phyloP scores from a whole-genome alignment of 495 filamentous ascomycete genomes.

The Talaromyces liani region DNA sequence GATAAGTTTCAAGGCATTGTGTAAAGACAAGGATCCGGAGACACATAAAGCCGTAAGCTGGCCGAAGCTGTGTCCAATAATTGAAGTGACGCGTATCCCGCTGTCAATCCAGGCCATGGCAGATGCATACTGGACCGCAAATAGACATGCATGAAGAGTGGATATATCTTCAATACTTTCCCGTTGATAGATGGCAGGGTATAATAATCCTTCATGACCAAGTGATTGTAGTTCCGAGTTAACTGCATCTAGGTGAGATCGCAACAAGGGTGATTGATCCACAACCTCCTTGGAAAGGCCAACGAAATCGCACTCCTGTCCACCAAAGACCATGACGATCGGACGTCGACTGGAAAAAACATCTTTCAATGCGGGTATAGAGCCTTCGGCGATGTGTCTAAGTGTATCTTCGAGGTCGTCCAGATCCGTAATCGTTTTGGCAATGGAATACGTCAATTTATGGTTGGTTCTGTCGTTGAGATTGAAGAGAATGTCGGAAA shows the following conservation, averaged over 20 bases:
- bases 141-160: slow-evolving; percentile 30
- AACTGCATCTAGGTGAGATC: slow-evolving; percentile 30
- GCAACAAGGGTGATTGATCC: neutral
- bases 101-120: slow-evolving; percentile 32
- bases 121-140: slow-evolving; percentile 32
- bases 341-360: slow-evolving; percentile 16
- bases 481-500: slow-evolving; percentile 14
- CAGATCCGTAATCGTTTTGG: slow-evolving; percentile 10
- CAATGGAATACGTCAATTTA: slow-evolving; percentile 3
- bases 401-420: slow-evolving; percentile 6
- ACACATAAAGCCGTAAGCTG: slow-evolving; percentile 31
- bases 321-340: neutral
- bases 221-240: slow-evolving; percentile 24
- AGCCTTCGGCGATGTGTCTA: neutral
- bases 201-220: slow-evolving; percentile 32
- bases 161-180: slow-evolving; percentile 29
- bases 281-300: neutral
- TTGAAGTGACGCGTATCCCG: slow-evolving; percentile 20
- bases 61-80: slow-evolving; percentile 39
- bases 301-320: neutral
- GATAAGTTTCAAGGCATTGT: slow-evolving; percentile 33
- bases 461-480: slow-evolving; percentile 13
- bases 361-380: neutral
- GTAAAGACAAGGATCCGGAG: slow-evolving; percentile 25
- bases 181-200: slow-evolving; percentile 41